phyloP scores from a whole-genome alignment of 768 basidiomycete genomes.

The Tephrocybe sp. region DNA sequence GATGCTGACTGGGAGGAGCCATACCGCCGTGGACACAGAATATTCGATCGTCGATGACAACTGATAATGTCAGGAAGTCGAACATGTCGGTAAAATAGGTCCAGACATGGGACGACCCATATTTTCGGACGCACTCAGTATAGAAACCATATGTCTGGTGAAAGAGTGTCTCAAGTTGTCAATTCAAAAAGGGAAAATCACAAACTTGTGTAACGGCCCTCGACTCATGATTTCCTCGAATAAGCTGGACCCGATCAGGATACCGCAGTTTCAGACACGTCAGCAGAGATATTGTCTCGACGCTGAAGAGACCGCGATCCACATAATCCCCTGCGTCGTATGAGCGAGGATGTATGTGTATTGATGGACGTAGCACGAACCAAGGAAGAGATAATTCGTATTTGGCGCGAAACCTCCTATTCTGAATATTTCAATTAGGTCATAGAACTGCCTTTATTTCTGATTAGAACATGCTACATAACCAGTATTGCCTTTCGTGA shows the following conservation, averaged over 20 bases:
- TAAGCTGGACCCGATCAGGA: conserved; percentile 94
- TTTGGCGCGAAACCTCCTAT: conserved; percentile 97
- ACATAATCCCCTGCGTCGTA: conserved; percentile 86
- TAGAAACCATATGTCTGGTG: conserved; percentile 97
- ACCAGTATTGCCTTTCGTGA: conserved; percentile 17
- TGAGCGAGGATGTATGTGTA: conserved; percentile 13
- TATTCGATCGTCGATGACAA: conserved; percentile 98
- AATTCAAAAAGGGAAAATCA: conserved; percentile 22
- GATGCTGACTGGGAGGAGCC: conserved; percentile 18
- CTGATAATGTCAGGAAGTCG: conserved; percentile 95
- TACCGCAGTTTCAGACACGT: conserved; percentile 97
- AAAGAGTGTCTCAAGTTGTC: conserved; percentile 22
- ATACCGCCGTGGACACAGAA: conserved; percentile 98
- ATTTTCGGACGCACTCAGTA: conserved; percentile 96
- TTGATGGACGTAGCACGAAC: conserved; percentile 44
- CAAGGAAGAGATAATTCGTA: conserved; percentile 98
- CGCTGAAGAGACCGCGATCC: conserved; percentile 95
- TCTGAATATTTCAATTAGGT: conserved; percentile 97
- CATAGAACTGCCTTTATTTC: conserved; percentile 91
- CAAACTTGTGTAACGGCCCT: conserved; percentile 95
- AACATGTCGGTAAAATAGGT: conserved; percentile 99
- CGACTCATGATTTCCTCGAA: conserved; percentile 97
- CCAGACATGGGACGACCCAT: conserved; percentile 95
- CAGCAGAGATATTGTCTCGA: conserved; percentile 96
- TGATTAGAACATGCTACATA: conserved; percentile 27